Evolutionary conservation across 257 asterid genomes (phyloP).

Genomic region (Nicotiana otophora): DNA sequence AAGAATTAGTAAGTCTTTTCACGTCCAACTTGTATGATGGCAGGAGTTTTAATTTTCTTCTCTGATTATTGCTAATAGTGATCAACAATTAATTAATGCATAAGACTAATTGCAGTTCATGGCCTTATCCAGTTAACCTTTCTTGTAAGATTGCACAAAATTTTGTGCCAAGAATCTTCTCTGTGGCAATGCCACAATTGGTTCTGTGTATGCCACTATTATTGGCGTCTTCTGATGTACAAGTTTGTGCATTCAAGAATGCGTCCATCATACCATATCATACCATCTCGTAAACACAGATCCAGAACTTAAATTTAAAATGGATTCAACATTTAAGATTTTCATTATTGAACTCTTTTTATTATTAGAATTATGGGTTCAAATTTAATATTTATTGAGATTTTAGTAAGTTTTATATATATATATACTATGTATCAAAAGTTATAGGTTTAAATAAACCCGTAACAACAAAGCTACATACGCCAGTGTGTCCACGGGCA

Average conservation of each 20-base stretch:
- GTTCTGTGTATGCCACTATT: constrained; percentile 1
- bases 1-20: background rate
- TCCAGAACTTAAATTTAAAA: no score
- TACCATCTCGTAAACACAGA: no score
- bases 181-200: constrained; percentile 1
- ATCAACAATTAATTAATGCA: background rate
- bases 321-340: no score
- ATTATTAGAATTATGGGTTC: no score
- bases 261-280: no score
- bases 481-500: background rate
- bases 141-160: background rate
- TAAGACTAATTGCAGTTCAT: background rate
- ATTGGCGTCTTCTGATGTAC: constrained; percentile 11
- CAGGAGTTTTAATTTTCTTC: background rate
- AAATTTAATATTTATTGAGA: no score
- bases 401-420: no score
- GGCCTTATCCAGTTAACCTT: background rate
- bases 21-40: background rate
- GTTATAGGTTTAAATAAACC: no score
- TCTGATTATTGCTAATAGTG: background rate
- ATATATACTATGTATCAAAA: no score
- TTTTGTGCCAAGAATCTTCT: constrained; percentile 1
- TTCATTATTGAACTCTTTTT: no score
- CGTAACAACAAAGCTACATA: no score
- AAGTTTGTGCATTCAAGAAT: constrained; percentile 10